phyloP scores from a whole-genome alignment of 2,329 filamentous ascomycete genomes.

The Paecilomyces dactylethromorphus region DNA sequence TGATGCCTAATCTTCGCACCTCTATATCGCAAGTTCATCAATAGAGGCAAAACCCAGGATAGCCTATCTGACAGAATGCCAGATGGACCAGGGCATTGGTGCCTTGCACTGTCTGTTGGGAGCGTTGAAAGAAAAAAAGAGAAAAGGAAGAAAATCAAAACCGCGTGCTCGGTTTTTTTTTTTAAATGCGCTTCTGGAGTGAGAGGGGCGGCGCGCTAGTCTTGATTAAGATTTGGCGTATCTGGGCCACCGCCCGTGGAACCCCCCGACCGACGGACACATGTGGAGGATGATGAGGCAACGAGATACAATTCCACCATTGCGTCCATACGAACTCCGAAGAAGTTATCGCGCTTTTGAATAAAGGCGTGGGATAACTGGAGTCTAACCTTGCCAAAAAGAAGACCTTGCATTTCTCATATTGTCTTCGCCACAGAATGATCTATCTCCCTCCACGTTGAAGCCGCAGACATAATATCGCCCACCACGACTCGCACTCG shows the following conservation, averaged over 20 bases:
- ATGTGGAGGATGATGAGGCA: slow-evolving; percentile 1
- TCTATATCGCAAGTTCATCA: slow-evolving; percentile 60
- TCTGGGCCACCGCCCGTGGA: background rate
- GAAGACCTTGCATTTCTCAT: background rate
- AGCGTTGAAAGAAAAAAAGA: slow-evolving; percentile 54
- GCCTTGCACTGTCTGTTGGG: slow-evolving; percentile 82
- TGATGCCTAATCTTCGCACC: slow-evolving; percentile 46
- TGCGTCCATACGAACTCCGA: background rate
- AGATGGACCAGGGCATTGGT: slow-evolving; percentile 52
- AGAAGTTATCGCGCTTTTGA: background rate
- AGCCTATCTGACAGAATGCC: slow-evolving; percentile 61
- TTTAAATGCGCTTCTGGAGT: slow-evolving; percentile 11
- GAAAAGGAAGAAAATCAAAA: slow-evolving; percentile 17
- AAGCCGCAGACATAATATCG: background rate
- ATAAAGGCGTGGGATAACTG: background rate
- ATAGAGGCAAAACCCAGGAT: slow-evolving; percentile 47
- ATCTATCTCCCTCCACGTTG: background rate
- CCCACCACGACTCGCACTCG: slow-evolving; percentile 2
- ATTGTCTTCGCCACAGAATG: slow-evolving; percentile 1
- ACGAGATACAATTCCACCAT: background rate
- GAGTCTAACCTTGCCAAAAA: background rate
- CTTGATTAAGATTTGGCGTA: slow-evolving; percentile 10
- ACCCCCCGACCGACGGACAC: background rate
- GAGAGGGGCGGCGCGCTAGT: slow-evolving; percentile 17
- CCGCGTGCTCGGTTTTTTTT: slow-evolving; percentile 2